Evolutionary conservation across 306 rosid genomes (phyloP).

Genomic region (Vigna radiata): DNA sequence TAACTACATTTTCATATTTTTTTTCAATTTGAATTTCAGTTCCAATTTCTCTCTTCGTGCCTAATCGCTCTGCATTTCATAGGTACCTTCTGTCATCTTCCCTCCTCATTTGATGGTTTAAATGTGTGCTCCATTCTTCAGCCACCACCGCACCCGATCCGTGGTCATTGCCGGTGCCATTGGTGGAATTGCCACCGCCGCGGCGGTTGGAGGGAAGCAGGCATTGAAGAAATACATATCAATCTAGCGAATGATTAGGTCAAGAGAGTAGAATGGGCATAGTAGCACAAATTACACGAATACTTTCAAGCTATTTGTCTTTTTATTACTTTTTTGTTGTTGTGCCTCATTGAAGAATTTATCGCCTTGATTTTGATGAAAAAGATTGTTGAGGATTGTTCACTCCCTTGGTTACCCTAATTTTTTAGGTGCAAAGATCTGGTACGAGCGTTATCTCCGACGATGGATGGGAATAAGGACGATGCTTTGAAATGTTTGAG

Average conservation of each 20-base stretch:
- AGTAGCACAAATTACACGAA: slow-evolving; percentile 1
- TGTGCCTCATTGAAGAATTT: too few species aligned
- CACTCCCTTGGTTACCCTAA: background rate
- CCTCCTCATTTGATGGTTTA: too few species aligned
- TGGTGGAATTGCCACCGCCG: slow-evolving; percentile 67
- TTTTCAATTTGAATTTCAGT: too few species aligned
- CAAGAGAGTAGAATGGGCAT: background rate
- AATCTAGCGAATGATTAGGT: slow-evolving; percentile 38
- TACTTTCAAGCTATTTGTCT: background rate
- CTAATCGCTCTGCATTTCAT: too few species aligned
- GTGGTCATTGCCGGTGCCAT: slow-evolving; percentile 75
- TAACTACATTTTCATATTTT: too few species aligned
- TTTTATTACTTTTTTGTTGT: background rate
- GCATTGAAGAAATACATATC: slow-evolving; percentile 69
- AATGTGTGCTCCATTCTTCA: too few species aligned
- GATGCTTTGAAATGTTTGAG: slow-evolving; percentile 85
- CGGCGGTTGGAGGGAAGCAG: slow-evolving; percentile 67
- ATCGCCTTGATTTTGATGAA: background rate
- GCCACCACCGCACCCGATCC: slow-evolving; percentile 70
- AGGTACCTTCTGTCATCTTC: too few species aligned
- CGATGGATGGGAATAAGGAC: slow-evolving; percentile 94
- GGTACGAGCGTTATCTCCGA: slow-evolving; percentile 4
- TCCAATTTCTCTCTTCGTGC: too few species aligned
- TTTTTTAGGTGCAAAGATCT: slow-evolving; percentile 37
- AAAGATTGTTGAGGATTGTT: background rate